Percentiles rank a stretch among this genome's conserved stretches.
Conservation (phyloP, 108 stramenopile species). For the Cyclotella atomus region DNA sequence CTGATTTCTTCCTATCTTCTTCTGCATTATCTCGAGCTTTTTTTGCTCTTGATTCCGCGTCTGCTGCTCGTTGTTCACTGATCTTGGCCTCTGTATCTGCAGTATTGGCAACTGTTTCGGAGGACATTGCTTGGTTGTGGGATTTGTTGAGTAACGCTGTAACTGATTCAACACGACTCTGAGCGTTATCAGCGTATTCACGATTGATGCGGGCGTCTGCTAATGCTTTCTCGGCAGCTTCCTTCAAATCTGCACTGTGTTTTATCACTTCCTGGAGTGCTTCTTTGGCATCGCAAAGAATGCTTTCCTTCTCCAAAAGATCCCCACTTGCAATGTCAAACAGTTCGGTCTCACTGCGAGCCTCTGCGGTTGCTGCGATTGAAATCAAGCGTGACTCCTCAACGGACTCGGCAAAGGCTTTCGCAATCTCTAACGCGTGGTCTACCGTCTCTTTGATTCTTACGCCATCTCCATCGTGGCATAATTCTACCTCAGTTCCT, state of each 20-base stretch:
- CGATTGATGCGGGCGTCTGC: constrained; percentile 63
- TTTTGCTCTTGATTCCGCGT: constrained; percentile 70
- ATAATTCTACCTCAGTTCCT: constrained; percentile 49
- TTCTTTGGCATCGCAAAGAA: constrained; percentile 61
- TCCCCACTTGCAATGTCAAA: constrained; percentile 56
- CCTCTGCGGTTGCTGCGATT: constrained; percentile 52
- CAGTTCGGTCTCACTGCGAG: constrained; percentile 62
- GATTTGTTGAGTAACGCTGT: constrained; percentile 57
- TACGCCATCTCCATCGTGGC: constrained; percentile 46
- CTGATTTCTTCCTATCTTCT: constrained; percentile 59
- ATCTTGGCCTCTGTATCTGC: constrained; percentile 83
- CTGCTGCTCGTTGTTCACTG: constrained; percentile 76
- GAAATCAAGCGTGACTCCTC: constrained; percentile 52
- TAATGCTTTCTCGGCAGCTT: constrained; percentile 64
- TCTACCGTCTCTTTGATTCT: constrained; percentile 51
- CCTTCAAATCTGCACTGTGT: constrained; percentile 49
- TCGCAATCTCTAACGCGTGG: constrained; percentile 64
- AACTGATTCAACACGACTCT: constrained; percentile 56
- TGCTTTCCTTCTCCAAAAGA: constrained; percentile 51
- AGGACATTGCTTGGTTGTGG: constrained; percentile 56
- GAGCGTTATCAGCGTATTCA: constrained; percentile 68
- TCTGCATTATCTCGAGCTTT: constrained; percentile 64
- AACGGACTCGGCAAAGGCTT: constrained; percentile 67
- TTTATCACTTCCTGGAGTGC: constrained; percentile 45
- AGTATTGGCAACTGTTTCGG: constrained; percentile 78